phyloP scores from a whole-genome alignment of 2,329 filamentous ascomycete species.

The Fusarium proliferatum region DNA sequence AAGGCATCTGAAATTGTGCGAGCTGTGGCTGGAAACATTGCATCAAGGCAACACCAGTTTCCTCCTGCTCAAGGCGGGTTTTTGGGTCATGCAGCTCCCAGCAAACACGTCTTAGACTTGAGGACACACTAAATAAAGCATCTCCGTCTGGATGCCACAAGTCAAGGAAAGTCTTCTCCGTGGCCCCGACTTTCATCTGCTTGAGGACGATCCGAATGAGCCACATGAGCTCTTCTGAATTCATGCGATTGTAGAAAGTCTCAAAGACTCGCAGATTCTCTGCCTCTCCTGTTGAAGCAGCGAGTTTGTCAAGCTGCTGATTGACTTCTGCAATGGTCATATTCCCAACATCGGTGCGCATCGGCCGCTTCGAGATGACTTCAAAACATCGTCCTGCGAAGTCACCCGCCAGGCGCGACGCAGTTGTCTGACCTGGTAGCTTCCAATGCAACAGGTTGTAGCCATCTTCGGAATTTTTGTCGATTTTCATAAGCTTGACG shows the following conservation, averaged over 20 bases:
- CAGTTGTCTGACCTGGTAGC: conserved; percentile 75
- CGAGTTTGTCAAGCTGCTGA: conserved; percentile 80
- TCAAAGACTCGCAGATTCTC: conserved; percentile 85
- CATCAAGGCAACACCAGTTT: conserved; percentile 83
- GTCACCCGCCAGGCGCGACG: conserved; percentile 80
- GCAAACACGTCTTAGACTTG: conserved; percentile 88
- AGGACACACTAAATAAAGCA: conserved; percentile 87
- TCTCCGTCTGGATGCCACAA: conserved; percentile 84
- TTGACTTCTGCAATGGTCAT: conserved; percentile 94
- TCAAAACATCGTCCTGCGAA: conserved; percentile 92
- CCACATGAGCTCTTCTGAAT: conserved; percentile 93
- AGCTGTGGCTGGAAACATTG: conserved; percentile 97
- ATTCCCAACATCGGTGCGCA: conserved; percentile 77
- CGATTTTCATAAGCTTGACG: conserved; percentile 93
- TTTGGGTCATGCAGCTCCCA: conserved; percentile 88
- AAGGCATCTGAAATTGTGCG: conserved; percentile 88
- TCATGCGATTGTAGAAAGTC: conserved; percentile 90
- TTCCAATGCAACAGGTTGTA: conserved; percentile 92
- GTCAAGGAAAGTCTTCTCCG: conserved; percentile 88
- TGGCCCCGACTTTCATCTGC: conserved; percentile 78
- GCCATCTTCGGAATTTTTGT: conserved; percentile 89
- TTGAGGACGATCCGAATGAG: conserved; percentile 91
- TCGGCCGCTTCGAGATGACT: conserved; percentile 83
- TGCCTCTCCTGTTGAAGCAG: conserved; percentile 80
- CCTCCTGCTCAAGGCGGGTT: conserved; percentile 78